phyloP scores from a whole-genome alignment of 1,284 basidiomycete genomes.

The Cryptococcus sp. region DNA sequence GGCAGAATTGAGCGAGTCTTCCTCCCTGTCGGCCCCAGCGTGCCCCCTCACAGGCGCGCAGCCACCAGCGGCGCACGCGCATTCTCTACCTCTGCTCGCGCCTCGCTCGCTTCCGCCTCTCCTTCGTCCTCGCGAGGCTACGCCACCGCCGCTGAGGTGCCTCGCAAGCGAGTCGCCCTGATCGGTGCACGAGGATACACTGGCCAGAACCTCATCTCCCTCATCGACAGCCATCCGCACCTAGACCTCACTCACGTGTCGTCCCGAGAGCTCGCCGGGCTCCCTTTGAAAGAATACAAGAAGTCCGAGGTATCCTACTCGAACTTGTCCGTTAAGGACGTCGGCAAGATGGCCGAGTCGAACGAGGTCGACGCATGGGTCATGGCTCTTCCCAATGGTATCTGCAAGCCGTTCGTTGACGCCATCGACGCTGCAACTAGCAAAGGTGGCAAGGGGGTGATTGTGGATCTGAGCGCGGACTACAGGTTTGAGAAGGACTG shows the following conservation, averaged over 20 bases:
- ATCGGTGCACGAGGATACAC: constrained; percentile 95
- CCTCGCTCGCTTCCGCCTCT: constrained; percentile 52
- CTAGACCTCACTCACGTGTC: constrained; percentile 92
- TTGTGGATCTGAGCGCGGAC: constrained; percentile 94
- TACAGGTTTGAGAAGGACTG: constrained; percentile 92
- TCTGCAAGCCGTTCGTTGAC: constrained; percentile 96
- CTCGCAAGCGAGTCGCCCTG: constrained; percentile 84
- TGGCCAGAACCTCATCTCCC: constrained; percentile 83
- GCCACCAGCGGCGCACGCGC: constrained; percentile 57
- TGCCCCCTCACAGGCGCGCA: constrained; percentile 62
- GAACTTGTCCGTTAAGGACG: constrained; percentile 74
- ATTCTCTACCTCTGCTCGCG: constrained; percentile 73
- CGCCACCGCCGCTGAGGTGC: constrained; percentile 60
- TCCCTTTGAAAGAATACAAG: constrained; percentile 76
- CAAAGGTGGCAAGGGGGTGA: constrained; percentile 63
- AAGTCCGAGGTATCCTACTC: constrained; percentile 75
- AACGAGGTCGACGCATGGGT: constrained; percentile 94
- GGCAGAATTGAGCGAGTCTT: constrained; percentile 83
- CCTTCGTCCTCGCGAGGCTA: constrained; percentile 58
- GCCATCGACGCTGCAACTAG: constrained; percentile 76
- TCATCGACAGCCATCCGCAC: constrained; percentile 83
- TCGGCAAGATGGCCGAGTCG: constrained; percentile 81
- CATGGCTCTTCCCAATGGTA: constrained; percentile 96
- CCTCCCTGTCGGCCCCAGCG: constrained; percentile 84
- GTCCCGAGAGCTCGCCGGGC: constrained; percentile 89